A percentile compares a stretch with the other conserved stretches of the same genome.
These are phyloP conservation scores for Asterophora lycoperdoides DNA, from an alignment of 768 basidiomycete species.

Conservation along the genomic window DNA sequence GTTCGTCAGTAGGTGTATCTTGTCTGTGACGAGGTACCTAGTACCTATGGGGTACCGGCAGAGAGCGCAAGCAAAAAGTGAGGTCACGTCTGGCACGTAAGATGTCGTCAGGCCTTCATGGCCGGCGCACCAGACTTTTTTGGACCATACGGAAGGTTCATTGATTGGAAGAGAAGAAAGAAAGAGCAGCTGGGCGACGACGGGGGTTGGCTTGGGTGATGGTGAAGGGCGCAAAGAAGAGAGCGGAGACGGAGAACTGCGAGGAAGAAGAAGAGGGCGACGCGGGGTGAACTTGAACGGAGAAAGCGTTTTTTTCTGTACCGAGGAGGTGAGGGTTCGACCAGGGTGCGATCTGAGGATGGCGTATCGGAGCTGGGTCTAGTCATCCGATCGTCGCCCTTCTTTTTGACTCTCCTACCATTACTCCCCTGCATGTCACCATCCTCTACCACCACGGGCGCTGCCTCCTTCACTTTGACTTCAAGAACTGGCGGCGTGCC, in stretches of 20 bases:
- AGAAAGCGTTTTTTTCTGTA: background rate
- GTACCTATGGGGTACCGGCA: slow-evolving; percentile 13
- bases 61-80: slow-evolving; percentile 6
- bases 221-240: background rate
- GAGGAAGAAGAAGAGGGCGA: slow-evolving; percentile 6
- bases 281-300: background rate
- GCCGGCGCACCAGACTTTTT: too few relatives aligned
- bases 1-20: background rate
- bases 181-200: background rate
- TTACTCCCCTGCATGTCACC: background rate
- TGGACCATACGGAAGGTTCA: background rate
- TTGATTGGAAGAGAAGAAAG: background rate
- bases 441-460: too few relatives aligned
- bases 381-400: background rate
- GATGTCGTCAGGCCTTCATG: too few relatives aligned
- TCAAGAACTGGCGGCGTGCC: slow-evolving; percentile 27
- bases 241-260: slow-evolving; percentile 2
- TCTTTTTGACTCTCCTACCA: background rate
- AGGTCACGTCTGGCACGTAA: too few relatives aligned
- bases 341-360: too few relatives aligned
- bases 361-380: background rate
- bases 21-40: background rate
- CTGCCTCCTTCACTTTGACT: background rate
- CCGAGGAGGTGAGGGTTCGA: too few relatives aligned
- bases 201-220: background rate